Evolutionary conservation across 1,139 yeast species (phyloP).

Genomic region (Saccharomyces pastorianus): DNA sequence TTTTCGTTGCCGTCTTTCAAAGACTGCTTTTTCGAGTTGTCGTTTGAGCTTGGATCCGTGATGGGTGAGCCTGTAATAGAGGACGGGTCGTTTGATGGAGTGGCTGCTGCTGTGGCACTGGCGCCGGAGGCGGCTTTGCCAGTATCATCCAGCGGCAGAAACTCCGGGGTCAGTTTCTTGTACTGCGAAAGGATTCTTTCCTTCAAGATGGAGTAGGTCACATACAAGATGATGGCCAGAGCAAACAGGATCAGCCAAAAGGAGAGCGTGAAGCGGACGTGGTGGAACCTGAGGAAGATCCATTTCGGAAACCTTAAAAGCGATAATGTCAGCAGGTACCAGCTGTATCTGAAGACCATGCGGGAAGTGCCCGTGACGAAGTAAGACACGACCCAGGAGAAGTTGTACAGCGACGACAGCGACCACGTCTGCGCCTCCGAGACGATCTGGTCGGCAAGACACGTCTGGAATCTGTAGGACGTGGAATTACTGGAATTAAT

Average conservation of each 20-base stretch:
- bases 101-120: neutral
- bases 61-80: neutral
- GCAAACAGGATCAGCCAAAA: conserved; percentile 9
- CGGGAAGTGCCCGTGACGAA: conserved; percentile 3
- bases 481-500: neutral
- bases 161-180: conserved; percentile 10
- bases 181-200: conserved; percentile 16
- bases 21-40: neutral
- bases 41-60: neutral
- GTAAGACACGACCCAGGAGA: conserved; percentile 3
- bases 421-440: conserved; percentile 1
- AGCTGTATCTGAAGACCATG: conserved; percentile 1
- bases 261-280: conserved; percentile 12
- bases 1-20: conserved; percentile 6
- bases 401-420: conserved; percentile 2
- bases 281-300: conserved; percentile 10
- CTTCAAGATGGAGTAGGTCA: conserved; percentile 12
- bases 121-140: conserved; percentile 1
- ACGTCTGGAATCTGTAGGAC: neutral
- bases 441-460: neutral
- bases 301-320: conserved; percentile 11
- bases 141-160: conserved; percentile 4
- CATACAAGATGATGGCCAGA: conserved; percentile 7
- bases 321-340: conserved; percentile 8
- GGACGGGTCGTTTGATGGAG: neutral